Percentiles rank a stretch among this genome's conserved stretches.
phyloP scores from a whole-genome alignment of 495 filamentous ascomycete genomes.

The Articulospora tetracladia region DNA sequence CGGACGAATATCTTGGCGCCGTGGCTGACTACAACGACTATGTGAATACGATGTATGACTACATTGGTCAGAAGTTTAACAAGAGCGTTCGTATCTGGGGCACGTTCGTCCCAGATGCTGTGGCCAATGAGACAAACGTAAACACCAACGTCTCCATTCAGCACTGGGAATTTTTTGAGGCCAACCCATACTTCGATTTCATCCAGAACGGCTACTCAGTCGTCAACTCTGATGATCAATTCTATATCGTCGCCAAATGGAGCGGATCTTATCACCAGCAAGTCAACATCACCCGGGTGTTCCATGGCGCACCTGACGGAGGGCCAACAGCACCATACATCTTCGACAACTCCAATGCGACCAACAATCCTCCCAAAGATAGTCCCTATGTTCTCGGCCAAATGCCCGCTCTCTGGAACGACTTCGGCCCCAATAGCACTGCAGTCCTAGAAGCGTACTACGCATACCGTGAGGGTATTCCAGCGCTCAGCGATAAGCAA shows the following conservation, averaged over 20 bases:
- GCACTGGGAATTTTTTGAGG: slow-evolving; percentile 44
- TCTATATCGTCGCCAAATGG: slow-evolving; percentile 46
- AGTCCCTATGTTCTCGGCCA: slow-evolving; percentile 40
- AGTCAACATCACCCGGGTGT: slow-evolving; percentile 37
- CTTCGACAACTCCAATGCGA: slow-evolving; percentile 40
- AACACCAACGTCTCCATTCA: slow-evolving; percentile 40
- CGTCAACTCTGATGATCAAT: slow-evolving; percentile 47
- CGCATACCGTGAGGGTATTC: slow-evolving; percentile 41
- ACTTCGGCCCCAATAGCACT: slow-evolving; percentile 45
- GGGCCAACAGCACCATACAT: slow-evolving; percentile 39
- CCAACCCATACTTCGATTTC: slow-evolving; percentile 43
- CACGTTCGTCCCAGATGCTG: slow-evolving; percentile 40
- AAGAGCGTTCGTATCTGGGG: slow-evolving; percentile 50
- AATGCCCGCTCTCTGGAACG: slow-evolving; percentile 47
- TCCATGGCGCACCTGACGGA: slow-evolving; percentile 40
- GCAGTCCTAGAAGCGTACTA: slow-evolving; percentile 45
- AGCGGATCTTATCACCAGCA: slow-evolving; percentile 40
- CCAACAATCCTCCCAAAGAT: slow-evolving; percentile 39
- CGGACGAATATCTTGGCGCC: slow-evolving; percentile 44
- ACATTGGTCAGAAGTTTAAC: slow-evolving; percentile 33
- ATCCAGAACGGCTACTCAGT: slow-evolving; percentile 47
- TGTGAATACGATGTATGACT: slow-evolving; percentile 43
- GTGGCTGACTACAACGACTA: slow-evolving; percentile 42
- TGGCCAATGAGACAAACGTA: slow-evolving; percentile 36
- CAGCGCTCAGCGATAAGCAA: slow-evolving; percentile 51